Evolutionary conservation across 345 rosid genomes (phyloP), one percentile per base, ranked within the genome.

Genomic region (Carallia brachiata): DNA sequence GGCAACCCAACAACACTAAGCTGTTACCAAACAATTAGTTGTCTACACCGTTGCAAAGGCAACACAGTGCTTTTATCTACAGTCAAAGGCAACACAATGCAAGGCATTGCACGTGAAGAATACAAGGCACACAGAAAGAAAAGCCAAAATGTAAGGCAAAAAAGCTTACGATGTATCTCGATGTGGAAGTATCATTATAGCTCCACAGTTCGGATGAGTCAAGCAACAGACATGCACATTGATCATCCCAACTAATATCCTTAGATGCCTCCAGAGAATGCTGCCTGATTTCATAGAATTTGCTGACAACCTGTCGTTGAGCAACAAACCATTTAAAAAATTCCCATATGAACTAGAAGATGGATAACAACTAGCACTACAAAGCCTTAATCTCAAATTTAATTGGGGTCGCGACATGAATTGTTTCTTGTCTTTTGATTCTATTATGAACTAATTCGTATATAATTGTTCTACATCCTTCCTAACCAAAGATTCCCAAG

Each of bases 131-230:
- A 12, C 50, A 44, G 17, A 44, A 44, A 56, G 6, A 63, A 65
- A 44, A 52, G 34, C 31, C 10, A 65, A 70, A 48, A 61, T 13
- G n/a, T 17, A 72, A 55, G 62, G 56, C 59, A 71, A 48, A 52
- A 32, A 80, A 79, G 78, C 87, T 88, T 86, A 95, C 99, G 64
- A 90, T 86, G 80, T 90, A 95, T 62, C 84, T 82, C 61, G 92
- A 78, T 47, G 92, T 88, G 47, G 99, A 92, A 60, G 83, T 74
- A 79, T 92, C 96, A 76, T 89, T 89, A 74, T 85, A 92, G 70
- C 81, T 89, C 98, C 99, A 95, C 60, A 80, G 70, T 67, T 90
- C 97, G 23, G 58, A 61, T 57, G 97, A 85, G 79, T 90, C 97
- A 40, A 71, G 81, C 80, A 95, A 77, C 47, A 95, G 84, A 74